These are phyloP conservation scores for Boletus subcaerulescens DNA, from an alignment of 768 basidiomycete species.

Conservation along the genomic window DNA sequence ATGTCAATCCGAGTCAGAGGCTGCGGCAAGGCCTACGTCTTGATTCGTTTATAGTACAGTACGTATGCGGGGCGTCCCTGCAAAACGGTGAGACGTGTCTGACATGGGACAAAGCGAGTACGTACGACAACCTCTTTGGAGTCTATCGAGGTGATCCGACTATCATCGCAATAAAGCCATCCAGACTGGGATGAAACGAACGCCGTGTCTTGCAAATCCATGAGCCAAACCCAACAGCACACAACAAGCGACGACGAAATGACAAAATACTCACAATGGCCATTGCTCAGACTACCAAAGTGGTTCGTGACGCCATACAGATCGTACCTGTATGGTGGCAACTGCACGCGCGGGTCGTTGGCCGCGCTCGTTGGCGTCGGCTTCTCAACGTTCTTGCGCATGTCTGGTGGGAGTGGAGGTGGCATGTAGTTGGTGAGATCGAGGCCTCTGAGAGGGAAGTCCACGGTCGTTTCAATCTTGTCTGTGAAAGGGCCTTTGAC, in stretches of 20 bases:
- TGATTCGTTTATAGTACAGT: slow-evolving; percentile 72
- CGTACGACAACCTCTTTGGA: slow-evolving; percentile 82
- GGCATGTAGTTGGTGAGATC: slow-evolving; percentile 86
- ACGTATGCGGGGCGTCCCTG: slow-evolving; percentile 73
- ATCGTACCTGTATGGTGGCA: slow-evolving; percentile 92
- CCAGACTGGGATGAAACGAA: slow-evolving; percentile 82
- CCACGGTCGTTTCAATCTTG: slow-evolving; percentile 93
- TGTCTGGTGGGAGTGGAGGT: slow-evolving; percentile 65
- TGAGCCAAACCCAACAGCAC: neutral
- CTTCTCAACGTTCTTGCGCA: slow-evolving; percentile 48
- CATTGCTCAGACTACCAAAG: slow-evolving; percentile 89
- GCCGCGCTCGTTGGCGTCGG: slow-evolving; percentile 19
- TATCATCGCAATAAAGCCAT: slow-evolving; percentile 95
- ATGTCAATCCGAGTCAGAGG: neutral
- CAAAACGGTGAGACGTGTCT: slow-evolving; percentile 25
- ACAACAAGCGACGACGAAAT: neutral
- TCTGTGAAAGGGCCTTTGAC: slow-evolving; percentile 90
- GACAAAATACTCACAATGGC: slow-evolving; percentile 74
- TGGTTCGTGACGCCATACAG: slow-evolving; percentile 96
- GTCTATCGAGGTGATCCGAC: slow-evolving; percentile 71
- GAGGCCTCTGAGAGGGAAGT: slow-evolving; percentile 70
- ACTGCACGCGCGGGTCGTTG: slow-evolving; percentile 77
- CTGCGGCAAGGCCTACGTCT: slow-evolving; percentile 12
- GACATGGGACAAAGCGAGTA: slow-evolving; percentile 11
- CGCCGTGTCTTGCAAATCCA: slow-evolving; percentile 70